phyloP scores from a whole-genome alignment of 257 asterid genomes.

The Apocynum venetum region DNA sequence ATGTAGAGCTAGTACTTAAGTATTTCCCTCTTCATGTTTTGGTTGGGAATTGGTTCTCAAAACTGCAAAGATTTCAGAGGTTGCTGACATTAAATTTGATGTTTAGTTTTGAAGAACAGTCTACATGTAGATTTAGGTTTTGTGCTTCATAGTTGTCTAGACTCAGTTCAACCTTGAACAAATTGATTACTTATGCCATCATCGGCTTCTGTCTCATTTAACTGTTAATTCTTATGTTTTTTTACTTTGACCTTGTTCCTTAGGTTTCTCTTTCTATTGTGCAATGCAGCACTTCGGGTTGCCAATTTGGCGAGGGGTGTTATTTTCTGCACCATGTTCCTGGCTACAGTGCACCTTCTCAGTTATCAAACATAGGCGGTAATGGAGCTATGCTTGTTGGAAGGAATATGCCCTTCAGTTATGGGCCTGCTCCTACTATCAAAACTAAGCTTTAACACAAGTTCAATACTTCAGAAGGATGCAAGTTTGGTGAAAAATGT shows the following conservation, averaged over 20 bases:
- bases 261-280: constrained; percentile 3
- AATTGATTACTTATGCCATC: not conserved
- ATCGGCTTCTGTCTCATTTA: not conserved
- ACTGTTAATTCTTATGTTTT: not conserved
- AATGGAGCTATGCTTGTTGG: constrained; percentile 39
- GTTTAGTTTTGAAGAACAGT: not conserved
- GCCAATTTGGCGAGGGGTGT: constrained; percentile 71
- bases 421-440: constrained; percentile 45
- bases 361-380: constrained; percentile 46
- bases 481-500: constrained; percentile 90
- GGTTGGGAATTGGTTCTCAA: not conserved
- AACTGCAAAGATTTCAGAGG: not conserved
- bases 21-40: not conserved
- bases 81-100: not conserved
- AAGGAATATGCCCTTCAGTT: constrained; percentile 36
- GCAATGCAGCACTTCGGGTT: constrained; percentile 60
- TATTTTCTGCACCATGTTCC: constrained; percentile 85
- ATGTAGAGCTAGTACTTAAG: not conserved
- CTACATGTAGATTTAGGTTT: not conserved
- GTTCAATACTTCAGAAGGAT: constrained; percentile 70
- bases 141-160: not conserved
- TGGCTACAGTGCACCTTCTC: constrained; percentile 75
- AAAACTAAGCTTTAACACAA: constrained; percentile 74
- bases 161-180: not conserved
- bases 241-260: not conserved